Conservation (phyloP, 2,329 filamentous ascomycete species). For the Diaporthe citriasiana region DNA sequence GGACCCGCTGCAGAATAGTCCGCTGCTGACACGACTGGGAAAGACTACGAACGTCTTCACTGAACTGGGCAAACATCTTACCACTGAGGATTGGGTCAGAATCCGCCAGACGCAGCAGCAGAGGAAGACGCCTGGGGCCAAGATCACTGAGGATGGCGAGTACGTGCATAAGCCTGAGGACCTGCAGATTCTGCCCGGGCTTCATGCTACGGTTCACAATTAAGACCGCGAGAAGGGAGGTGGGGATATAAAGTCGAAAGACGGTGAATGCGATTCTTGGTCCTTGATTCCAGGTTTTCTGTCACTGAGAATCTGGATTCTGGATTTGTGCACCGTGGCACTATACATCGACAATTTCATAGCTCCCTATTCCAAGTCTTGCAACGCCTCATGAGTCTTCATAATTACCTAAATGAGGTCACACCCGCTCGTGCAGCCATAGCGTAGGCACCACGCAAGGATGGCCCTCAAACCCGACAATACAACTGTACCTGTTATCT, state of each 20-base stretch:
- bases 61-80: slow-evolving; percentile 56
- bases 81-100: slow-evolving; percentile 57
- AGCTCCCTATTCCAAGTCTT: too few species aligned
- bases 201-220: slow-evolving; percentile 57
- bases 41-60: slow-evolving; percentile 55
- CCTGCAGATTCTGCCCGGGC: slow-evolving; percentile 57
- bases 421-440: too few species aligned
- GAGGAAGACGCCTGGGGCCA: slow-evolving; percentile 51
- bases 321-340: background rate
- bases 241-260: background rate
- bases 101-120: slow-evolving; percentile 59
- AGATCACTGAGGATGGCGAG: slow-evolving; percentile 54
- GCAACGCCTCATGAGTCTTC: too few species aligned
- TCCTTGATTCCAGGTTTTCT: background rate
- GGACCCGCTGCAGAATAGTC: slow-evolving; percentile 54
- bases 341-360: background rate
- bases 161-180: slow-evolving; percentile 54
- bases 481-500: too few species aligned
- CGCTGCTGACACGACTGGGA: slow-evolving; percentile 53
- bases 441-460: too few species aligned
- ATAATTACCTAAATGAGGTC: too few species aligned
- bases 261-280: background rate
- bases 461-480: too few species aligned
- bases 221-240: slow-evolving; percentile 12
- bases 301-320: background rate